Conservation (phyloP, 164 flowering plant species). For the Liriodendron chinense region DNA sequence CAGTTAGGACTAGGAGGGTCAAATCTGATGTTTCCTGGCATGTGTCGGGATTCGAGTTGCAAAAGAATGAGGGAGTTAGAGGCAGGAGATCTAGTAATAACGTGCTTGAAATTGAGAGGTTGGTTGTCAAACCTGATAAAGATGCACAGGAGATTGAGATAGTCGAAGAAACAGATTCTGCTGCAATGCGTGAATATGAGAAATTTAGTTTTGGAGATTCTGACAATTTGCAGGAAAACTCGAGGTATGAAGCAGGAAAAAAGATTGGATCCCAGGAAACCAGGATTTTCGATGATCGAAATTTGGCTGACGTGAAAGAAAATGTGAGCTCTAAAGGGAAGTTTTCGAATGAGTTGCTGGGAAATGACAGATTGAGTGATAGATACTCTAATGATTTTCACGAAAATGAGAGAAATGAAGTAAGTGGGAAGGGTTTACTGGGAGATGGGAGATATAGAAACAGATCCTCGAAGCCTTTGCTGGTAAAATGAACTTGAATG, state of each 20-base stretch:
- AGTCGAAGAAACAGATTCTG: conserved; percentile 17
- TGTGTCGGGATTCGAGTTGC: conserved; percentile 17
- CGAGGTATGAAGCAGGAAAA: not conserved
- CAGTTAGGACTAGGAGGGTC: conserved; percentile 35
- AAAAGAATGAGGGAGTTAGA: conserved; percentile 14
- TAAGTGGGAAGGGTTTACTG: conserved; percentile 13
- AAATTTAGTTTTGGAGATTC: not conserved
- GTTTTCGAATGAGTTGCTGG: conserved; percentile 8
- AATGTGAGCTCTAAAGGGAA: conserved; percentile 16
- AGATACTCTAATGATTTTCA: not conserved
- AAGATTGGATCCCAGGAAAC: conserved; percentile 16
- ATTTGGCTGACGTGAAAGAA: conserved; percentile 20
- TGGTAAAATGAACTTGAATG: conserved; percentile 10
- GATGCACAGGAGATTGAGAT: conserved; percentile 16
- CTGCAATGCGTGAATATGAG: conserved; percentile 16
- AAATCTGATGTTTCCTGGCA: conserved; percentile 39
- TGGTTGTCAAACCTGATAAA: conserved; percentile 8
- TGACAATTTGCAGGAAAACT: not conserved
- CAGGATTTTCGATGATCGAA: conserved; percentile 25
- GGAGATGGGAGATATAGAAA: conserved; percentile 13
- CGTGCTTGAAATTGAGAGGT: conserved; percentile 20
- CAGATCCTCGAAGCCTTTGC: conserved; percentile 15
- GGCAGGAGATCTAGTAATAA: conserved; percentile 12
- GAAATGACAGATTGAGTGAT: conserved; percentile 5
- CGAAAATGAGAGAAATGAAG: conserved; percentile 10